A percentile compares a stretch with the other conserved stretches of the same genome.
Conservation (phyloP, 2,329 filamentous ascomycete genomes). For the Fusarium luffae region DNA sequence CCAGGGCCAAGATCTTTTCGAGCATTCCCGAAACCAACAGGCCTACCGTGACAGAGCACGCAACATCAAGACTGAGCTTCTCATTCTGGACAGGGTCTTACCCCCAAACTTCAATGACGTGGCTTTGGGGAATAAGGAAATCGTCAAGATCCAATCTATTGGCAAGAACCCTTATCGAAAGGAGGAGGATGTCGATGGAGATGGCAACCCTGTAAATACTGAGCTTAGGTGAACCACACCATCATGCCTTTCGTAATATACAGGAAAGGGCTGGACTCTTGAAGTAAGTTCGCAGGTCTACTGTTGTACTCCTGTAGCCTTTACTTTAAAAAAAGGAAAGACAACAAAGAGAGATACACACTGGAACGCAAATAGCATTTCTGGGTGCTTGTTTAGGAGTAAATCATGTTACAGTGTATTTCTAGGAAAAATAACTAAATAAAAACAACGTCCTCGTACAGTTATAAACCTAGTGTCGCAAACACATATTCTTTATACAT, state of each 20-base stretch:
- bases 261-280: not conserved
- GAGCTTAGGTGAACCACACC: constrained; percentile 24
- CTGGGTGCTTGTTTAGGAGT: not conserved
- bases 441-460: constrained; percentile 40
- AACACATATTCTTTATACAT: constrained; percentile 41
- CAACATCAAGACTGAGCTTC: constrained; percentile 64
- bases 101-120: constrained; percentile 63
- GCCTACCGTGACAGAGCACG: constrained; percentile 69
- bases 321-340: not conserved
- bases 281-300: not conserved
- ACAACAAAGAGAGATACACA: not conserved
- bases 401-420: constrained; percentile 33
- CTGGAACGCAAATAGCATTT: not conserved
- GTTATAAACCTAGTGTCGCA: constrained; percentile 42
- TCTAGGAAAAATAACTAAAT: constrained; percentile 38
- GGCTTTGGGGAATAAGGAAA: constrained; percentile 62
- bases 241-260: not conserved
- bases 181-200: constrained; percentile 58
- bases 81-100: constrained; percentile 58
- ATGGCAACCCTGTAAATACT: constrained; percentile 55
- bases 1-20: constrained; percentile 51
- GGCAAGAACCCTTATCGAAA: constrained; percentile 62
- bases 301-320: not conserved
- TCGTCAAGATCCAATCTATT: constrained; percentile 51
- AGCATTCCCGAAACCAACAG: constrained; percentile 62